Percentiles rank a stretch among this genome's conserved stretches.
phyloP scores from a whole-genome alignment of 208 protist genomes.

The Crithidia sp. region DNA sequence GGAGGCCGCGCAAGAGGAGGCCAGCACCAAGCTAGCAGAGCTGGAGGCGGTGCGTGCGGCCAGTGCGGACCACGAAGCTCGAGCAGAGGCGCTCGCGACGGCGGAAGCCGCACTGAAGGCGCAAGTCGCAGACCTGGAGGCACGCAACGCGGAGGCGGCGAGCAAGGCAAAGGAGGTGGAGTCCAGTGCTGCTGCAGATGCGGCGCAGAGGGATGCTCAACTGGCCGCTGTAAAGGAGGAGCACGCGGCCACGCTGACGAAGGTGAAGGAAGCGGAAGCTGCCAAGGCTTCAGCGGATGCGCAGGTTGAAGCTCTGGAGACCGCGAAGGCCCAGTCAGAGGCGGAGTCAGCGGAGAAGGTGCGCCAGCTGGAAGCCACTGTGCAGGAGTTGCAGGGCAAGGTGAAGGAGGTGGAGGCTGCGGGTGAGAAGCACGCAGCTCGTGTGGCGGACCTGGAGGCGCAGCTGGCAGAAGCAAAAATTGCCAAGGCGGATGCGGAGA shows the following conservation, averaged over 20 bases:
- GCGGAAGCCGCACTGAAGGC: background rate
- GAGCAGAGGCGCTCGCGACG: background rate
- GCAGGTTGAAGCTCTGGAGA: background rate
- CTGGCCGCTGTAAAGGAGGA: no score
- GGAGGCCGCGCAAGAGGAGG: background rate
- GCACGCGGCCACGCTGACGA: background rate
- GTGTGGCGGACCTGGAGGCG: slow-evolving; percentile 15
- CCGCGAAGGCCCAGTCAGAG: background rate
- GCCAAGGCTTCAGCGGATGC: background rate
- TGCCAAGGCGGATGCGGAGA: slow-evolving; percentile 4
- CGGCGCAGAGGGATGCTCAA: no score
- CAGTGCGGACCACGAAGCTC: background rate
- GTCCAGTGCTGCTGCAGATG: no score
- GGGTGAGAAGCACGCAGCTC: background rate
- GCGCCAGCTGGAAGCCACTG: background rate
- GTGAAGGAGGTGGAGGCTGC: no score
- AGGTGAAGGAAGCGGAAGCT: background rate
- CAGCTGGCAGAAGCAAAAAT: background rate
- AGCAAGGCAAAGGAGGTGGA: no score
- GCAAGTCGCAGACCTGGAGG: no score
- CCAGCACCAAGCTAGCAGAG: background rate
- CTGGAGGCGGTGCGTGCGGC: background rate
- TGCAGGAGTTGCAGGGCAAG: no score
- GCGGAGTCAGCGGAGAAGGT: background rate
- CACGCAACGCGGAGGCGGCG: no score